These are phyloP conservation scores for Boletus sp. DNA, from an alignment of 1,284 basidiomycete species.

Conservation along the genomic window DNA sequence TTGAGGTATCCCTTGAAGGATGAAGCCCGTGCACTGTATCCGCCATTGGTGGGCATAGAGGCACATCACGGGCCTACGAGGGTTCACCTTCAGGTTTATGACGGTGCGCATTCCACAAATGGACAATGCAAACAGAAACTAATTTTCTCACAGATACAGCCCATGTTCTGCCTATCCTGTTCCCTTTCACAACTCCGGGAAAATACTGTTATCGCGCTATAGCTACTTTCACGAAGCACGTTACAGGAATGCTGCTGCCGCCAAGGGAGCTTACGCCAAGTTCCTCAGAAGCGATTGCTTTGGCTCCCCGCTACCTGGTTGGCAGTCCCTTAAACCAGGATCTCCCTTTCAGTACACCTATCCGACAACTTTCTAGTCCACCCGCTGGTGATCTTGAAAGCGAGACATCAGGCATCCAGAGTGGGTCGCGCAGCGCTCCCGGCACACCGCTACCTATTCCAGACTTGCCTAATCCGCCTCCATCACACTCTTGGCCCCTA, in stretches of 20 bases:
- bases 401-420: background rate
- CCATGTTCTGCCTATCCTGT: conserved; percentile 74
- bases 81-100: conserved; percentile 89
- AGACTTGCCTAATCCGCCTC: background rate
- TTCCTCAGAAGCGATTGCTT: conserved; percentile 9
- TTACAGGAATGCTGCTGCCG: conserved; percentile 47
- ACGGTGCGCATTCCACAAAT: conserved; percentile 43
- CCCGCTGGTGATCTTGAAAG: conserved; percentile 10
- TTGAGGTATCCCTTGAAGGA: conserved; percentile 66
- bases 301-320: background rate
- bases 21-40: conserved; percentile 59
- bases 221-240: conserved; percentile 60
- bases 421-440: background rate
- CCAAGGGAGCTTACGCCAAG: conserved; percentile 11
- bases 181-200: conserved; percentile 78
- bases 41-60: conserved; percentile 64
- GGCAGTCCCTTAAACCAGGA: conserved; percentile 8
- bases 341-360: background rate
- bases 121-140: background rate
- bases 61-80: conserved; percentile 65
- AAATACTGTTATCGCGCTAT: conserved; percentile 77
- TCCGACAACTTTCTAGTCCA: conserved; percentile 1
- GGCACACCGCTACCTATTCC: background rate
- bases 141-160: conserved; percentile 50
- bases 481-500: conserved; percentile 14